Base-by-base conservation (phyloP, 2,329 filamentous ascomycete species). In the Coniochaeta sp. region DNA sequence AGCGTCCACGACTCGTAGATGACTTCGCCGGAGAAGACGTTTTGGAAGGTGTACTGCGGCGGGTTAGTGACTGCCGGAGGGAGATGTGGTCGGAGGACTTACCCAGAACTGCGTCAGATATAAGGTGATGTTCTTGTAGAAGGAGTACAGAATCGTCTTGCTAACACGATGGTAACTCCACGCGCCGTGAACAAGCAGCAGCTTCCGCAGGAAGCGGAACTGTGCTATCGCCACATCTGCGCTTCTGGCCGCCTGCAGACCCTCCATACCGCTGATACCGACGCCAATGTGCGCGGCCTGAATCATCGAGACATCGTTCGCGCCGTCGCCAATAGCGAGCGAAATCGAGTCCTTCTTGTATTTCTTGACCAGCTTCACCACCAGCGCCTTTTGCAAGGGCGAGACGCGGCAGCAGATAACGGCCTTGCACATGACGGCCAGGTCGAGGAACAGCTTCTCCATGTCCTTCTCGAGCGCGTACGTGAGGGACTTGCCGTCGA, bases 91-190 rank as follows among this genome's bases (percentile, higher is more conserved):
- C 27, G 14, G 22, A 9, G 20, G 32, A 75, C 85, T 74, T 76
- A 91, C 87, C 90, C 95, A 99, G 67, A 99, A 99, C 67, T 99
- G 95, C 54, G 95, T 99, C 87, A 99, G 91, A 72, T 97, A 99
- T 55, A 99, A 77, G 18, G 91, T 87, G 59, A 97, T 96, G 72
- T 99, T 99, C 78, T 99, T 99, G 78, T 99, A 99, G 69, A 97
- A 99, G 6, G 94, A 97, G 72, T 96, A 99, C 56, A 99, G 71
- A 62, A 99, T 97, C 53, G 95, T 91, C 73, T 95, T 96, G 78
- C 88, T 92, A 66, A 99, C 87, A 53, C 94, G 87, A 67, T 96
- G 92, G 66, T 99, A 99, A 66, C 90, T 95, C 94, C 94, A 99
- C 6, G 91, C 86, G 22, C 94, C 94, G 65, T 99, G 94, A 10